Conservation (phyloP, 2,329 filamentous ascomycete genomes). For the Botrytis fabae region DNA sequence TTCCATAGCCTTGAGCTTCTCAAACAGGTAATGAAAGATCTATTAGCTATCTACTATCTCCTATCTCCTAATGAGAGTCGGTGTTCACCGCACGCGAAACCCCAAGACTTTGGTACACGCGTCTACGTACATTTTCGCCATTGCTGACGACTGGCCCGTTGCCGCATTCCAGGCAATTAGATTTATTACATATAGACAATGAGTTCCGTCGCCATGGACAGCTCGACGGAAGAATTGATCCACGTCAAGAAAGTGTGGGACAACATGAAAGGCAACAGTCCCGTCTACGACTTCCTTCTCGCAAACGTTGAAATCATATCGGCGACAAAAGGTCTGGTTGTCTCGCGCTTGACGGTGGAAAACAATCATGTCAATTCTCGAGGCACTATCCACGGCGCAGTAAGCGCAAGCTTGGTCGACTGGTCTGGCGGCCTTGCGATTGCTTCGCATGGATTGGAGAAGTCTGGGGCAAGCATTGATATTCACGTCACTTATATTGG, state of each 20-base stretch:
- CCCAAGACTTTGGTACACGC: not conserved
- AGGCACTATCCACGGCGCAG: constrained; percentile 68
- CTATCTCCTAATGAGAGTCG: not conserved
- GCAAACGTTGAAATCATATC: constrained; percentile 48
- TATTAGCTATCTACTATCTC: not conserved
- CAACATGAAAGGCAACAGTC: constrained; percentile 42
- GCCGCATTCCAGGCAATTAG: constrained; percentile 16
- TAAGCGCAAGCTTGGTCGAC: constrained; percentile 70
- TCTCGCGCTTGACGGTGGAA: constrained; percentile 50
- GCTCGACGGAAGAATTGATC: constrained; percentile 30
- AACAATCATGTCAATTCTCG: constrained; percentile 66
- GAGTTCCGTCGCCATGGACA: constrained; percentile 24
- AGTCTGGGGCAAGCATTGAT: constrained; percentile 70
- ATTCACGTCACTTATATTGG: constrained; percentile 72
- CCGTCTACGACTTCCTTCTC: constrained; percentile 57
- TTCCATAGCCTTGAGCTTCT: not conserved
- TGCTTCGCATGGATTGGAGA: constrained; percentile 61
- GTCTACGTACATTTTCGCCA: constrained; percentile 20
- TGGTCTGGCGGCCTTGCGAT: constrained; percentile 74
- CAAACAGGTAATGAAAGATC: not conserved
- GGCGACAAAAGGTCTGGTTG: constrained; percentile 50
- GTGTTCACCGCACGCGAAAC: not conserved
- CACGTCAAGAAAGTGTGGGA: constrained; percentile 38
- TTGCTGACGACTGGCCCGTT: constrained; percentile 27
- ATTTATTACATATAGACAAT: constrained; percentile 10